Conservation (phyloP, 768 basidiomycete species). For the Trametes villosa region DNA sequence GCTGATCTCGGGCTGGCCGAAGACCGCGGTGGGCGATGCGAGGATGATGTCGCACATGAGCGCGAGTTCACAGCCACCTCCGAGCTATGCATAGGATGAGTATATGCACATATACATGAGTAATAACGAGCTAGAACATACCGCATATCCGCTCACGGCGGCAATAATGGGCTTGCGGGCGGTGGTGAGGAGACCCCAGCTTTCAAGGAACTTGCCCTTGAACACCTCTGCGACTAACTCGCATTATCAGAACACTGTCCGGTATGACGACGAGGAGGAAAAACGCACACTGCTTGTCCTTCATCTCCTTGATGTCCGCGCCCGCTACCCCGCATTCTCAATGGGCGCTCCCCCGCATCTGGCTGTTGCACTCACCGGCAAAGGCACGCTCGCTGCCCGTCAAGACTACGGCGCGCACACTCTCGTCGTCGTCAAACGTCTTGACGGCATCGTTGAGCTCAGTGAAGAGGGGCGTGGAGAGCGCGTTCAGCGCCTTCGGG, state of each 20-base stretch:
- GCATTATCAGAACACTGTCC: slow-evolving; percentile 19
- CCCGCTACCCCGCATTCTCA: slow-evolving; percentile 60
- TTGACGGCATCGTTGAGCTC: slow-evolving; percentile 82
- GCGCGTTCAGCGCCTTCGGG: slow-evolving; percentile 88
- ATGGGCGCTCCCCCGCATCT: background rate
- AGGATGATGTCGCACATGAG: slow-evolving; percentile 97
- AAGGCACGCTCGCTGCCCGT: slow-evolving; percentile 94
- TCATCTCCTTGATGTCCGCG: slow-evolving; percentile 99
- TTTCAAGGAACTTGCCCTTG: slow-evolving; percentile 80
- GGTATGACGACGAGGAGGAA: background rate
- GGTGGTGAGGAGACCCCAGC: slow-evolving; percentile 75
- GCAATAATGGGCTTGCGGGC: slow-evolving; percentile 94
- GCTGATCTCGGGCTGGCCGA: slow-evolving; percentile 97
- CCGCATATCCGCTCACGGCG: slow-evolving; percentile 93
- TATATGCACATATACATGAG: background rate
- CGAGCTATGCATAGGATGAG: slow-evolving; percentile 60
- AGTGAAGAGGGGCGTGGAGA: slow-evolving; percentile 76
- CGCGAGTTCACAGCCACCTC: slow-evolving; percentile 96
- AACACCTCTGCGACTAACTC: slow-evolving; percentile 81
- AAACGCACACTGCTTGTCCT: slow-evolving; percentile 86
- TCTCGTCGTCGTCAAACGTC: slow-evolving; percentile 70
- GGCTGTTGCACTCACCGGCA: slow-evolving; percentile 62
- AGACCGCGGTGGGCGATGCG: slow-evolving; percentile 85
- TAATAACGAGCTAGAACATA: slow-evolving; percentile 43
- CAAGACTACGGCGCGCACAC: slow-evolving; percentile 83